Conservation (phyloP, 495 filamentous ascomycete species). For the Endocarpon pusillum region DNA sequence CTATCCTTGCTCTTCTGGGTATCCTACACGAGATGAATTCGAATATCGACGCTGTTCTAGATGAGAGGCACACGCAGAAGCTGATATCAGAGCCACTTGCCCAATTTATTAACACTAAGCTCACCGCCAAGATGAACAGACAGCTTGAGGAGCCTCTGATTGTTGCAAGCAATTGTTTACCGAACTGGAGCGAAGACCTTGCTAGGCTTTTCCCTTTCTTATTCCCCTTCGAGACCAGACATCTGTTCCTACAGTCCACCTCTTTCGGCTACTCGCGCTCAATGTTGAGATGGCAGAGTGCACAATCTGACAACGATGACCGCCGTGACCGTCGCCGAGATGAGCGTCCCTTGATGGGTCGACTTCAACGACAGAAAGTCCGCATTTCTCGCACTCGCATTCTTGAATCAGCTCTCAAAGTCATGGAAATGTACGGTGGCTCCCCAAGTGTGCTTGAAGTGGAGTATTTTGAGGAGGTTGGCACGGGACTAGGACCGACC, state of each 20-base stretch:
- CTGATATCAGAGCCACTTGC: constrained; percentile 73
- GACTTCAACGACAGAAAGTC: constrained; percentile 91
- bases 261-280: constrained; percentile 96
- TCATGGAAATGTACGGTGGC: constrained; percentile 98
- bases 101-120: constrained; percentile 97
- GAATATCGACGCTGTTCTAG: constrained; percentile 90
- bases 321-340: constrained; percentile 71
- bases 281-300: constrained; percentile 94
- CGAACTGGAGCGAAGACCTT: constrained; percentile 94
- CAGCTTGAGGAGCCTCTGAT: constrained; percentile 97
- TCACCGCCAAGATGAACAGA: constrained; percentile 96
- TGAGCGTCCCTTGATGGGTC: constrained; percentile 80
- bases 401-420: constrained; percentile 89
- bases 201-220: constrained; percentile 90
- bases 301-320: constrained; percentile 60
- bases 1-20: constrained; percentile 75
- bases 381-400: constrained; percentile 86
- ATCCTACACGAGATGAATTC: constrained; percentile 88
- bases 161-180: constrained; percentile 91
- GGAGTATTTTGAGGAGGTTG: constrained; percentile 98
- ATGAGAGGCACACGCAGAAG: constrained; percentile 52
- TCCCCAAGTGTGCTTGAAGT: constrained; percentile 92
- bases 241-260: constrained; percentile 93
- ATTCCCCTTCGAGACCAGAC: constrained; percentile 97
- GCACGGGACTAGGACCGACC: constrained; percentile 89